phyloP scores from a whole-genome alignment of 805 yeast species.

The Lachancea dasiensis region DNA sequence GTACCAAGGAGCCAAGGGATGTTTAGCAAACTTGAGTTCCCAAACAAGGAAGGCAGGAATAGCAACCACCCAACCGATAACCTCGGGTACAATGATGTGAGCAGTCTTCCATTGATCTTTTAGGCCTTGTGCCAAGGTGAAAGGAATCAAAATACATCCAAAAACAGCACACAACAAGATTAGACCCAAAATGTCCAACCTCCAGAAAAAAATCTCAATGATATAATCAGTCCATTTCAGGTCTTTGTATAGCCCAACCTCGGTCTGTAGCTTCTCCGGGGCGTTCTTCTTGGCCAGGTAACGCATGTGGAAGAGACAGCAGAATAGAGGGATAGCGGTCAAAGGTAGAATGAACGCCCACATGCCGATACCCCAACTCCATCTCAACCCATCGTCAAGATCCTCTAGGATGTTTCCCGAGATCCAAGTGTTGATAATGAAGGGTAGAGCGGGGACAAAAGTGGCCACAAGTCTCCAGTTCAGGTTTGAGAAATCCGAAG shows the following conservation, averaged over 20 bases:
- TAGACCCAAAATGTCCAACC: constrained; percentile 55
- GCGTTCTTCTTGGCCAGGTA: constrained; percentile 39
- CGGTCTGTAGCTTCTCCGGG: constrained; percentile 31
- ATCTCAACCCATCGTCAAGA: constrained; percentile 33
- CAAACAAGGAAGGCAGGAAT: constrained; percentile 50
- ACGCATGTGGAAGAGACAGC: constrained; percentile 44
- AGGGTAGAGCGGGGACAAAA: constrained; percentile 60
- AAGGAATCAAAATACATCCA: constrained; percentile 58
- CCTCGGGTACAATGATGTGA: constrained; percentile 56
- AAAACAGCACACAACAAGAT: constrained; percentile 49
- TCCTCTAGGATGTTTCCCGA: constrained; percentile 45
- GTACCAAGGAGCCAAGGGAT: constrained; percentile 51
- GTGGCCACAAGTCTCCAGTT: constrained; percentile 59
- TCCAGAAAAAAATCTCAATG: constrained; percentile 47
- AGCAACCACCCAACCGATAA: constrained; percentile 45
- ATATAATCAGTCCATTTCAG: constrained; percentile 21
- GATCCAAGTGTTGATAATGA: constrained; percentile 67
- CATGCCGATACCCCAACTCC: constrained; percentile 55
- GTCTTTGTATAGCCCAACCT: constrained; percentile 4
- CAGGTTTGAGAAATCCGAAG: constrained; percentile 57
- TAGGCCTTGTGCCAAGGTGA: constrained; percentile 62
- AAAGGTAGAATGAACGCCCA: constrained; percentile 56
- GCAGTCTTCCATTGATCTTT: constrained; percentile 48
- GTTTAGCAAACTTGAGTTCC: constrained; percentile 48
- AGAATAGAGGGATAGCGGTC: constrained; percentile 42